These are phyloP conservation scores for Amoebophrya sp. DNA, from an alignment of 169 alveolate genomes.

Conservation along the genomic window DNA sequence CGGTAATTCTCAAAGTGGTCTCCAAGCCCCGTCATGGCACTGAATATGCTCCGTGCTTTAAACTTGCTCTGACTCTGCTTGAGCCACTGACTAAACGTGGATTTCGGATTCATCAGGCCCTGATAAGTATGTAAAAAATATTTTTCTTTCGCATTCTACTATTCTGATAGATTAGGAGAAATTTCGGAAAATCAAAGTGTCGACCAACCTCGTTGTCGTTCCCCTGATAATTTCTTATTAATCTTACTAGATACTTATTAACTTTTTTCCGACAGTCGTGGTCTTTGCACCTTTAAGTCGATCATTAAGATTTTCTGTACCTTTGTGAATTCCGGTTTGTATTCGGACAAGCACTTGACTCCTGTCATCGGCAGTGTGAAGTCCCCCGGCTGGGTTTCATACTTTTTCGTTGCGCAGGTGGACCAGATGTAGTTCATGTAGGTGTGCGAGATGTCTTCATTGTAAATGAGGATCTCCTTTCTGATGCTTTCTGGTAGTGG, in stretches of 20 bases:
- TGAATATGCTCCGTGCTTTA: background rate
- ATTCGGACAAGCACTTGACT: background rate
- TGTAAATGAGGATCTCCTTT: background rate
- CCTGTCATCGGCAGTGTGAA: background rate
- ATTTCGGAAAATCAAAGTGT: too few species aligned
- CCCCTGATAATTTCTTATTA: too few species aligned
- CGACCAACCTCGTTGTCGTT: too few species aligned
- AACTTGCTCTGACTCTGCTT: background rate
- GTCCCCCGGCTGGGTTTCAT: background rate
- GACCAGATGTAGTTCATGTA: slow-evolving; percentile 20
- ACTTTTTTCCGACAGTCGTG: too few species aligned
- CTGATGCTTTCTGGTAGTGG: background rate
- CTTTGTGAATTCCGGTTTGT: background rate
- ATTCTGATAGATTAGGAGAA: too few species aligned
- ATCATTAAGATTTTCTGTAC: background rate
- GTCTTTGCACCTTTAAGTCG: too few species aligned
- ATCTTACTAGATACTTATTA: too few species aligned
- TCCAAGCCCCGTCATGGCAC: background rate
- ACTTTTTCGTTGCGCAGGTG: background rate
- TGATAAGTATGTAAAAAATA: background rate
- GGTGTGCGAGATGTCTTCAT: background rate
- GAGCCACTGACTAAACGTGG: background rate
- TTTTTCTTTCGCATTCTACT: too few species aligned
- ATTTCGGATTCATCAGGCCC: background rate
- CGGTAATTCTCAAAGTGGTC: background rate